Base-by-base conservation (phyloP, 2,329 filamentous ascomycete genomes). In the Rasamsonia emersonii region DNA sequence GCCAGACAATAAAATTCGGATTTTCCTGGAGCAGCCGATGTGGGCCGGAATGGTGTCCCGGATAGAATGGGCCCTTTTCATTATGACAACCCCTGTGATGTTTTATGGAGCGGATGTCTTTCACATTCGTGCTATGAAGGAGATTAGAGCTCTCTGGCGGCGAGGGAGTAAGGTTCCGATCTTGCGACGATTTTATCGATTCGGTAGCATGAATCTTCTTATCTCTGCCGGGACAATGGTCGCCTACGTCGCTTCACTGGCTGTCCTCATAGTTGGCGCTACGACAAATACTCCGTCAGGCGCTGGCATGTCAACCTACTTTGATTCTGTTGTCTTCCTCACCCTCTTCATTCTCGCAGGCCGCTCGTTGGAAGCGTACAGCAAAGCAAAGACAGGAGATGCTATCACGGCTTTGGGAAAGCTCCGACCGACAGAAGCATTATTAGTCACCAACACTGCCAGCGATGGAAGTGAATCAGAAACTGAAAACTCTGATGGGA, bases 181-280 rank as follows among this genome's bases (percentile, higher is more conserved):
- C 3, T 46, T 83, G 10, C 73, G 80, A 44, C 71, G 88, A 9
- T 88, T 95, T 50, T 86, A 86, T 55, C 78, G 82, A n/a, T 95
- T 95, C 49, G 88, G 88, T 6, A 94, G 86, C 63, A 95, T 95
- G 88, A 93, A 93, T 52, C 81, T 93, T 64, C 71, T 95, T 38
- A 88, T 95, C 59, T 91, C 82, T 5, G 70, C 93, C 2, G 88
- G 86, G 4, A 93, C 88, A 0, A 81, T 77, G 2, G 85, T 95
- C 38, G 88, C 88, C 2, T 94, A 93, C 54, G 65, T 93, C 40
- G 79, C 85, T 0, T 93, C 86, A 0, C 63, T 93, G 15, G 80
- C 77, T 10, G 78, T 93, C 42, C 70, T 95, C 52, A 79, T 85
- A 31, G 73, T 77, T 5, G 73, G 61, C 33, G 58, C 61, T 3